These are phyloP conservation scores for Xylariales sp. DNA, from an alignment of 2,329 filamentous ascomycete species.

Conservation along the genomic window DNA sequence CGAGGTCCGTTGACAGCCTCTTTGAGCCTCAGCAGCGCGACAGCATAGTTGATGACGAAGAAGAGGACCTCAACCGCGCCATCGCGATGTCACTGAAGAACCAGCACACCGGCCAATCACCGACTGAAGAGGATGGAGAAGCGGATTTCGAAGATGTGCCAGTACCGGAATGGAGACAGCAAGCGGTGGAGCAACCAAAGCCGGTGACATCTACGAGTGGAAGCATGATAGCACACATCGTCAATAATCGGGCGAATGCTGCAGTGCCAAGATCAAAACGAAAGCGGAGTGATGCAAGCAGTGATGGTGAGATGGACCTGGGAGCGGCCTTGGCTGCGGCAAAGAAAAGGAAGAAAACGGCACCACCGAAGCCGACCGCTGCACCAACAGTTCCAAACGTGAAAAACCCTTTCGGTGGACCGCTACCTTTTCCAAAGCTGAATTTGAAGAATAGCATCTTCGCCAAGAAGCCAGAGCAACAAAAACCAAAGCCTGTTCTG, in stretches of 20 bases:
- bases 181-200: slow-evolving; percentile 43
- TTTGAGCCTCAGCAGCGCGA: slow-evolving; percentile 17
- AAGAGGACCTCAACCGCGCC: slow-evolving; percentile 68
- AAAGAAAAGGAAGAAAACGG: slow-evolving; percentile 50
- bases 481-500: slow-evolving; percentile 6
- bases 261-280: slow-evolving; percentile 47
- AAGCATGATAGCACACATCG: slow-evolving; percentile 65
- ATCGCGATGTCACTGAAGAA: slow-evolving; percentile 80
- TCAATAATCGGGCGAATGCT: slow-evolving; percentile 68
- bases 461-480: slow-evolving; percentile 32
- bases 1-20: slow-evolving; percentile 14
- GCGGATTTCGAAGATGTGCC: slow-evolving; percentile 47
- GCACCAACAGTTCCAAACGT: slow-evolving; percentile 43
- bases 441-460: slow-evolving; percentile 62
- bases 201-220: slow-evolving; percentile 49
- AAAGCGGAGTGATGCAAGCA: slow-evolving; percentile 47
- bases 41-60: slow-evolving; percentile 35
- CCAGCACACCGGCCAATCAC: slow-evolving; percentile 39
- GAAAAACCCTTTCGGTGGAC: slow-evolving; percentile 67
- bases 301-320: slow-evolving; percentile 77
- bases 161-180: slow-evolving; percentile 53
- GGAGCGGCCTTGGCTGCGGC: slow-evolving; percentile 70
- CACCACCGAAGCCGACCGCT: slow-evolving; percentile 26
- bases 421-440: slow-evolving; percentile 86
- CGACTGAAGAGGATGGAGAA: slow-evolving; percentile 31